These are phyloP conservation scores for Eucommia ulmoides DNA, from an alignment of 257 asterid species.

Conservation along the genomic window DNA sequence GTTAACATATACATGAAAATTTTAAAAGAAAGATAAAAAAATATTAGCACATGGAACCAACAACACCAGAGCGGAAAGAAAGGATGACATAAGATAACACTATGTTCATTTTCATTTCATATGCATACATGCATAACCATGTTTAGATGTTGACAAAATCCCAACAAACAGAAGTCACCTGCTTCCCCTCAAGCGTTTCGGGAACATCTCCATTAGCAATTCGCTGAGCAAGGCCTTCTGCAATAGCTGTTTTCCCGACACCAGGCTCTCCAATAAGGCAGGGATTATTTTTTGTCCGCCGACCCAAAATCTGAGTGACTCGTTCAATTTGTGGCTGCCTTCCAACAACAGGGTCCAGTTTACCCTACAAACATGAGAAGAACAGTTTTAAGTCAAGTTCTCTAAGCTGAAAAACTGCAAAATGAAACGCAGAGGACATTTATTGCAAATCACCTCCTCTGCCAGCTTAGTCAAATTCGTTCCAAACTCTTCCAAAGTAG, in stretches of 20 bases:
- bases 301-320: conserved; percentile 12
- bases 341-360: conserved; percentile 16
- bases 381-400: background rate
- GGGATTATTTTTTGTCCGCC: conserved; percentile 13
- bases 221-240: conserved; percentile 15
- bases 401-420: background rate
- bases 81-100: no score
- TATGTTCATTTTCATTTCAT: no score
- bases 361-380: conserved; percentile 5
- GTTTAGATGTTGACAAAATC: no score
- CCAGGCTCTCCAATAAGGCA: conserved; percentile 19
- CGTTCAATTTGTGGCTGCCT: conserved; percentile 12
- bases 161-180: no score
- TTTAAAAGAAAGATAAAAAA: no score
- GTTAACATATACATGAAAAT: no score
- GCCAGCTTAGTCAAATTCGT: conserved; percentile 70
- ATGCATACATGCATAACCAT: no score
- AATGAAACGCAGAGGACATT: background rate
- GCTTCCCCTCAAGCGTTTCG: conserved; percentile 9
- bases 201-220: conserved; percentile 14
- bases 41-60: no score
- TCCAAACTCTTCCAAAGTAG: conserved; percentile 69
- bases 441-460: conserved; percentile 55
- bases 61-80: no score
- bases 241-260: conserved; percentile 17